phyloP scores from a whole-genome alignment of 2,329 filamentous ascomycete genomes.

The Pyrenochaeta sp. region DNA sequence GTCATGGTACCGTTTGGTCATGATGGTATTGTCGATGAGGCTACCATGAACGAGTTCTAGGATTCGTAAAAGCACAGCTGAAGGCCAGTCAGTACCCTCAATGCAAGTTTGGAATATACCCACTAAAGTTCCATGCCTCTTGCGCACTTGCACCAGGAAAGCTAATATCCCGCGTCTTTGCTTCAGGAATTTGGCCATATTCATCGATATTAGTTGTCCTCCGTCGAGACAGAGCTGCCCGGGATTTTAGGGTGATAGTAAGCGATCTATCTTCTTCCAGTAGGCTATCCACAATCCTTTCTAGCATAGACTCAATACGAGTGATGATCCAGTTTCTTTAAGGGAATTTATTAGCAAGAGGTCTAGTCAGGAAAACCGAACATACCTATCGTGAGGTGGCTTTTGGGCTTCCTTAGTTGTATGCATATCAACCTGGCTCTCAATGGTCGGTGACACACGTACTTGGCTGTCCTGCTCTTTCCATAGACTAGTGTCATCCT shows the following conservation, averaged over 20 bases:
- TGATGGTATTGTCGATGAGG: conserved; percentile 55
- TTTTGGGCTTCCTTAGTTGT: neutral
- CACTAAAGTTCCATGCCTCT: conserved; percentile 68
- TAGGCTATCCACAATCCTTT: conserved; percentile 61
- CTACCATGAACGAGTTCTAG: conserved; percentile 64
- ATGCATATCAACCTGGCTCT: neutral
- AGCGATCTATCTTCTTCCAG: conserved; percentile 58
- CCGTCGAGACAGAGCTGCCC: conserved; percentile 32
- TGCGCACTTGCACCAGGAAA: conserved; percentile 65
- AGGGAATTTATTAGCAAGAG: neutral
- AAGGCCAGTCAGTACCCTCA: conserved; percentile 11
- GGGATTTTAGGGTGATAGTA: conserved; percentile 58
- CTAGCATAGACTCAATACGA: conserved; percentile 66
- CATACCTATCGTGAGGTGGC: conserved; percentile 24
- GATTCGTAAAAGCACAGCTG: conserved; percentile 65
- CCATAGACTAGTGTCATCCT: conserved; percentile 15
- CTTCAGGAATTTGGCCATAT: conserved; percentile 12
- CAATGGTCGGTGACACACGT: neutral
- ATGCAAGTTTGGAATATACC: conserved; percentile 1
- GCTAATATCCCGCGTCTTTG: conserved; percentile 41
- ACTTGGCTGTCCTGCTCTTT: conserved; percentile 4
- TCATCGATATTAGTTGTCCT: conserved; percentile 8
- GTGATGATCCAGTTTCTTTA: conserved; percentile 53
- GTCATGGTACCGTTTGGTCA: conserved; percentile 63
- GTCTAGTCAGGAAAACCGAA: neutral